Percentiles rank a stretch among this genome's conserved stretches.
phyloP scores from a whole-genome alignment of 75 land plant species.

The Azolla pinnata region DNA sequence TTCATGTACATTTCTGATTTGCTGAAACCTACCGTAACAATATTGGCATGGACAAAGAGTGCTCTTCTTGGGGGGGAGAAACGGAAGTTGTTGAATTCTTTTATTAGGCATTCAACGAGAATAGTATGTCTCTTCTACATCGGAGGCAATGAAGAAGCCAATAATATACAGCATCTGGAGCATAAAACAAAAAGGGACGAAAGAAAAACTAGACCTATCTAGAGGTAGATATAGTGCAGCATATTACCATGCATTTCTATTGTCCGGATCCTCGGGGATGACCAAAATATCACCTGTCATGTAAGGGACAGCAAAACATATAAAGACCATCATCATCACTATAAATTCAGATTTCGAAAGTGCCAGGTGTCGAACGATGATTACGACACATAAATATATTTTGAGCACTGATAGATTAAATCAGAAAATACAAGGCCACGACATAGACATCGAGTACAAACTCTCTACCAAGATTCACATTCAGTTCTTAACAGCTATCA shows the following conservation, averaged over 20 bases:
- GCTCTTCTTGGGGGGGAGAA: too few species aligned
- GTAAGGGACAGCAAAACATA: background rate
- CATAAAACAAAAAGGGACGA: too few species aligned
- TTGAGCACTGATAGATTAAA: background rate
- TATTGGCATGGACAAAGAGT: too few species aligned
- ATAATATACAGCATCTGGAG: too few species aligned
- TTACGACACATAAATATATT: background rate
- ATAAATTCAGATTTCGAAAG: background rate
- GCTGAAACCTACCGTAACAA: too few species aligned
- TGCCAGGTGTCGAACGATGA: background rate
- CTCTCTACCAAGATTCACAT: background rate
- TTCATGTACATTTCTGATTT: too few species aligned
- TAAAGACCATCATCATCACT: background rate
- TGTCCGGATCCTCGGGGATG: background rate
- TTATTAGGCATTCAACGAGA: too few species aligned
- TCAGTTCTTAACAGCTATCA: background rate
- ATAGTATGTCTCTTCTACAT: too few species aligned
- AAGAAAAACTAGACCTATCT: too few species aligned
- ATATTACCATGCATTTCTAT: constrained; percentile 4
- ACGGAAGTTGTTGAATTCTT: too few species aligned
- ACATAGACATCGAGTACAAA: background rate
- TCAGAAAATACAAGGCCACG: background rate
- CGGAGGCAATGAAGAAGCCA: too few species aligned
- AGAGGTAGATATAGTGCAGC: too few species aligned
- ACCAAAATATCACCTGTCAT: constrained; percentile 3